Evolutionary conservation across 768 basidiomycete species (phyloP), one percentile per base, ranked within the genome.

Genomic region (Leccinum imitatum): DNA sequence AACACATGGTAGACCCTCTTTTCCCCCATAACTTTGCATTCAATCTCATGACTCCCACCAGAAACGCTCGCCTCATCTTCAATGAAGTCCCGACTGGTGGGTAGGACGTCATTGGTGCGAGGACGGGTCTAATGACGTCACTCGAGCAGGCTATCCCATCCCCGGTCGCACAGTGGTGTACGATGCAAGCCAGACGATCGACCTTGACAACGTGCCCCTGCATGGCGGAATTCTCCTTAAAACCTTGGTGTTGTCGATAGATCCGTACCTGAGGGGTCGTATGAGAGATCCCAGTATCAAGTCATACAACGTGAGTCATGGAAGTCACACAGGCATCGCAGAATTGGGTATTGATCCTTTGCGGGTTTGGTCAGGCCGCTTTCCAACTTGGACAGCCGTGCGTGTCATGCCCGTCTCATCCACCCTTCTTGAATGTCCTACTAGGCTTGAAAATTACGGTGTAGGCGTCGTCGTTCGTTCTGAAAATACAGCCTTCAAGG

Each of bases 191-290:
- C 68, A 78, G 55, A 78, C 72, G 3, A 84, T 87, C 67, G 84
- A 86, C 64, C 69, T 79, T 31, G 80, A 84, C 15, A 77, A 66
- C 21, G 77, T 75, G 1, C 65, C 76, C 4, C 66, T 84, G 27
- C 67, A 78, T 31, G 80, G 81, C 2, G 82, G 81, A 1, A 69
- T 84, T 61, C 68, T 87, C 7, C 31, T 83, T 56, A 85, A 85
- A 67, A 76, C 77, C 0, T 72, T 86, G 23, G 76, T 73, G 6
- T 67, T 83, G 15, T 78, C 78, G 14, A 68, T 82, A 31, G 82
- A 84, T 61, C 82, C 82, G 0, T 84, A 79, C 59, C 56, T 80
- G 67, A 69, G 79, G 39, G 73, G 74, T 4, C 68, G 73, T 27
- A 81, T 85, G 82, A 69, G 75, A 8, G 60, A 59, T 13, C 5